These are phyloP conservation scores for Beauveria bassiana DNA, from an alignment of 2,329 filamentous ascomycete genomes.

Conservation along the genomic window DNA sequence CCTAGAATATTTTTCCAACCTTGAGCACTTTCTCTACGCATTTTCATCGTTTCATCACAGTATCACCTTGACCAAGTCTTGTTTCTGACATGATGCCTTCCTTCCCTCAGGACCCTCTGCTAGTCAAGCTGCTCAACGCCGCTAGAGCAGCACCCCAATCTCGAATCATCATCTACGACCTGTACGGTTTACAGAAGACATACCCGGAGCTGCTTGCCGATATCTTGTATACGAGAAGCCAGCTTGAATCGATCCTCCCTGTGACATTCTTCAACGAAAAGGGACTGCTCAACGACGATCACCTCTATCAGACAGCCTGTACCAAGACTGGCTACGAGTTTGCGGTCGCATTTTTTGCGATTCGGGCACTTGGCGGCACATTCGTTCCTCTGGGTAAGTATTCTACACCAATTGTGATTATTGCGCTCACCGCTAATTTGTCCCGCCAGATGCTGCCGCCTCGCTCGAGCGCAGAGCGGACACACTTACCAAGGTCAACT, in stretches of 20 bases:
- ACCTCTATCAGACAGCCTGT: constrained; percentile 13
- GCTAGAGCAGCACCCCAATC: constrained; percentile 3
- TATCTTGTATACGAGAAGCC: constrained; percentile 14
- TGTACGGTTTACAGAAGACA: constrained; percentile 16
- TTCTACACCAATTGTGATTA: not conserved
- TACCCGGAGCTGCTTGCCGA: constrained; percentile 16
- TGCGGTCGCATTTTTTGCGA: constrained; percentile 18
- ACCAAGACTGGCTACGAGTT: constrained; percentile 18
- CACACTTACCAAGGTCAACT: constrained; percentile 10
- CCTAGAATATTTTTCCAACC: not conserved
- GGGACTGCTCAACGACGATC: constrained; percentile 7
- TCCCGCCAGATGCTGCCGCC: not conserved
- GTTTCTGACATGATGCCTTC: not conserved
- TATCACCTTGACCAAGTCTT: not conserved
- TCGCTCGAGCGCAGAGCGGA: constrained; percentile 13
- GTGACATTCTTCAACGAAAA: constrained; percentile 1
- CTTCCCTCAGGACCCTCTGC: constrained; percentile 13
- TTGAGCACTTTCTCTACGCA: too few relatives aligned
- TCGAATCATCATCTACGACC: constrained; percentile 13
- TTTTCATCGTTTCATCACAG: not conserved
- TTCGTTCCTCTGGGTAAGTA: constrained; percentile 14
- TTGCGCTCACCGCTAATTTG: not conserved
- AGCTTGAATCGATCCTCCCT: constrained; percentile 9
- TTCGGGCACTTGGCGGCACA: constrained; percentile 15
- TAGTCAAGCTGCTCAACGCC: constrained; percentile 14